Evolutionary conservation across 2,329 filamentous ascomycete species (phyloP), one percentile per base, ranked within the genome.

Genomic region (Pseudonectria buxi): DNA sequence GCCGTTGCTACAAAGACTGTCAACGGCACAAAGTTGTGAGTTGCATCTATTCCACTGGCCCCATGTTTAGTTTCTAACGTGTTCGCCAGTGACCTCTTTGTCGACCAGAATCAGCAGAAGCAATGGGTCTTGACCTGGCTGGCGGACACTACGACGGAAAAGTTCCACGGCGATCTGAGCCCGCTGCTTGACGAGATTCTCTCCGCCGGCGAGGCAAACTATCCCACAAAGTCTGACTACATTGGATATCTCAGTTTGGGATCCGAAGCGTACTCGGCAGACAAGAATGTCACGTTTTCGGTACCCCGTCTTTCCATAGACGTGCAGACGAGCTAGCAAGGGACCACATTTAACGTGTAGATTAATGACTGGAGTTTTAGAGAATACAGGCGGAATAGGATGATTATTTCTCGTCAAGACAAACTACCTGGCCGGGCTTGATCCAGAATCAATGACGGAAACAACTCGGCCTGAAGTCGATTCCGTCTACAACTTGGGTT

Each of bases 81-180:
- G n/a, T n/a, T n/a, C n/a, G n/a, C n/a, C n/a, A 67, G 64, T 46
- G 48, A 58, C 13, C 61, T 72, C 12, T 72, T 64, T 44, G 53
- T 45, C 14, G 67, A 62, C 27, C 41, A 52, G 28, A 71, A 72
- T 52, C 42, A 48, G 16, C 26, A 55, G 14, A 45, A 52, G 10
- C 69, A 73, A 46, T 59, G 58, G 24, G 71, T 75, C 30, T 46
- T 74, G 40, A 72, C 72, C 3, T 76, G 72, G 71, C 53, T 69
- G 15, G 53, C 69, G 0, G 33, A 50, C 0, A 36, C 45, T 3
- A 51, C 59, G 0, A 54, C 60, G 0, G 54, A 64, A 32, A 55
- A 53, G 12, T 74, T 75, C 44, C 53, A 55, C 10, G 70, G 67
- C 30, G 68, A 75, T 41, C 51, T 76, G 10, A 52, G 54, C 10